These are phyloP conservation scores for Astathelohania contejeani DNA, from an alignment of 371 early-diverging fungal species.

Conservation along the genomic window DNA sequence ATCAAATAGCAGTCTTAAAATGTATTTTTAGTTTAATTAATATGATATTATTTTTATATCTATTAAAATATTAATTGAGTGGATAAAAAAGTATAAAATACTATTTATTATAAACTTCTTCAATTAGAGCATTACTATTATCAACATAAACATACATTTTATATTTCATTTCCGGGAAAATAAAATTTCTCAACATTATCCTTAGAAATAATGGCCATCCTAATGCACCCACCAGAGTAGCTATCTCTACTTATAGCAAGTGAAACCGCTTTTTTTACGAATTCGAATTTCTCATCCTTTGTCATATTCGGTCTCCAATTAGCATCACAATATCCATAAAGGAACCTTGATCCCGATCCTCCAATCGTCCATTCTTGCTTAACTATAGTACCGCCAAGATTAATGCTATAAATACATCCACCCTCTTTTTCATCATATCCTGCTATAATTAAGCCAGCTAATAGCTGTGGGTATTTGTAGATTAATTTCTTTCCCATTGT, in stretches of 20 bases:
- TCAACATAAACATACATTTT: too few relatives aligned
- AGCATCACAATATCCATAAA: conserved; percentile 91
- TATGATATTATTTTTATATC: too few relatives aligned
- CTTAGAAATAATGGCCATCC: conserved; percentile 78
- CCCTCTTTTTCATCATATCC: conserved; percentile 76
- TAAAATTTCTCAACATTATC: conserved; percentile 72
- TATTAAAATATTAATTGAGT: too few relatives aligned
- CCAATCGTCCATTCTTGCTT: conserved; percentile 80
- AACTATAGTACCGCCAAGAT: conserved; percentile 80
- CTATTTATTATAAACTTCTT: too few relatives aligned
- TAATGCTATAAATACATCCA: conserved; percentile 65
- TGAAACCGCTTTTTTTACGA: conserved; percentile 78
- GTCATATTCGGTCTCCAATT: conserved; percentile 66
- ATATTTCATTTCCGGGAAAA: conserved; percentile 70
- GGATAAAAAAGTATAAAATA: too few relatives aligned
- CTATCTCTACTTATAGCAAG: conserved; percentile 92
- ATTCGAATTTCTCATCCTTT: conserved; percentile 69
- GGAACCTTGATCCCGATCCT: conserved; percentile 85
- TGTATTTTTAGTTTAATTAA: too few relatives aligned
- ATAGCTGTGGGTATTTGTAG: conserved; percentile 70
- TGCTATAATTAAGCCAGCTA: conserved; percentile 92
- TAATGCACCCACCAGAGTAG: conserved; percentile 88
- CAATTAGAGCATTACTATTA: too few relatives aligned
- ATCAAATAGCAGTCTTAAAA: too few relatives aligned
- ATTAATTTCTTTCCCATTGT: conserved; percentile 74